These are phyloP conservation scores for Chytridium lagenaria DNA, from an alignment of 371 early-diverging fungal species.

Conservation along the genomic window DNA sequence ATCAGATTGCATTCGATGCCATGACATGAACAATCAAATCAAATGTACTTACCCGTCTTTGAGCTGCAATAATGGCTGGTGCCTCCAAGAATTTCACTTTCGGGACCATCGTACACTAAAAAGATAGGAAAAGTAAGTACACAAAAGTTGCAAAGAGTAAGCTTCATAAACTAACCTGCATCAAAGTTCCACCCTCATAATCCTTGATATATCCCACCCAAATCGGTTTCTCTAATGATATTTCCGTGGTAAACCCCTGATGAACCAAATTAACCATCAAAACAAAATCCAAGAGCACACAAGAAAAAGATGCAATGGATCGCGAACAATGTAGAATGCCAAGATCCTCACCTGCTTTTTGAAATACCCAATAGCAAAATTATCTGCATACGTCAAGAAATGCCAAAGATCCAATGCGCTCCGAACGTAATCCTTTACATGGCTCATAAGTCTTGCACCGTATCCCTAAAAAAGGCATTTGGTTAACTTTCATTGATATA, in stretches of 20 bases:
- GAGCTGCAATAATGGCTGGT: conserved; percentile 66
- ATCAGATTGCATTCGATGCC: background rate
- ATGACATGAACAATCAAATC: background rate
- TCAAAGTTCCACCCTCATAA: conserved; percentile 99
- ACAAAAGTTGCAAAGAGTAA: conserved; percentile 6
- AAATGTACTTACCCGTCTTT: conserved; percentile 57
- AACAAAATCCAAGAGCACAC: too few relatives aligned
- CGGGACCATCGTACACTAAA: conserved; percentile 69
- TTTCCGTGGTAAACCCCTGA: conserved; percentile 97
- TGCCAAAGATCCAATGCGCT: conserved; percentile 73
- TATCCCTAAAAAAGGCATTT: conserved; percentile 72
- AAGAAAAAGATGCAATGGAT: background rate
- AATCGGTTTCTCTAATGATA: conserved; percentile 85
- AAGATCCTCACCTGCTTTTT: conserved; percentile 86
- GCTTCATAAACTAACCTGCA: conserved; percentile 80
- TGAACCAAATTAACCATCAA: too few relatives aligned
- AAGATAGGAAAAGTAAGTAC: background rate
- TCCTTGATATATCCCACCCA: conserved; percentile 99
- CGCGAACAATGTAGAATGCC: conserved; percentile 74
- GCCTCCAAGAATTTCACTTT: conserved; percentile 66
- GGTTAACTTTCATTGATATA: too few relatives aligned
- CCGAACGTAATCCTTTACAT: conserved; percentile 89
- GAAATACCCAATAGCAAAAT: conserved; percentile 99
- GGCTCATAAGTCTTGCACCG: conserved; percentile 92
- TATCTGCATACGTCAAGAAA: conserved; percentile 99